Evolutionary conservation across 1,284 basidiomycete species (phyloP).

Genomic region (Cryptococcus maquisensis): DNA sequence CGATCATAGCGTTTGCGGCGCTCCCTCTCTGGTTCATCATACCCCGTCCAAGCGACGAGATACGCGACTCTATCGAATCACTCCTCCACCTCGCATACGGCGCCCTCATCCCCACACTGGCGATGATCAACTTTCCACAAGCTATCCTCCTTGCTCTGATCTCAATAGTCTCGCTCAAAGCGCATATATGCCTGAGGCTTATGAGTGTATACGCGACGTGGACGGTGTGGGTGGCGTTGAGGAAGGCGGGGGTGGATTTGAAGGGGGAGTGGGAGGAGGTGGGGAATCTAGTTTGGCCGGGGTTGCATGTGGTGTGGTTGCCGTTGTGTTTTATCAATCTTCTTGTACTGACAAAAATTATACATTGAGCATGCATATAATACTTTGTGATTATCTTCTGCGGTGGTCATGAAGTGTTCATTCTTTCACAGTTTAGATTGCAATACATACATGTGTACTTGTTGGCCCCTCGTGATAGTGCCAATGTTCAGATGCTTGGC

Average conservation of each 20-base stretch:
- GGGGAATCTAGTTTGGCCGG: slow-evolving; percentile 42
- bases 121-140: slow-evolving; percentile 85
- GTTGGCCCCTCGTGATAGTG: too few relatives aligned
- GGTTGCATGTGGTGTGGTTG: slow-evolving; percentile 32
- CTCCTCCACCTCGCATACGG: slow-evolving; percentile 60
- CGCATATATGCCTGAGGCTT: slow-evolving; percentile 7
- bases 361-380: too few relatives aligned
- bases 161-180: slow-evolving; percentile 50
- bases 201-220: slow-evolving; percentile 2
- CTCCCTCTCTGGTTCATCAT: slow-evolving; percentile 8
- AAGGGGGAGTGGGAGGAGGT: slow-evolving; percentile 37
- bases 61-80: slow-evolving; percentile 14
- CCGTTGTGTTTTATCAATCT: slow-evolving; percentile 23
- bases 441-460: too few relatives aligned
- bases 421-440: too few relatives aligned
- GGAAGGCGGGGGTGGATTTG: slow-evolving; percentile 8
- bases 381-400: too few relatives aligned
- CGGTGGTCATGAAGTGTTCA: too few relatives aligned
- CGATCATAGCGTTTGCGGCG: slow-evolving; percentile 20
- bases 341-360: too few relatives aligned
- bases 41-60: slow-evolving; percentile 57
- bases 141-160: slow-evolving; percentile 63
- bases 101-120: slow-evolving; percentile 73
- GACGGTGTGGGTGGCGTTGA: slow-evolving; percentile 3
- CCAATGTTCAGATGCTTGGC: too few relatives aligned